Base-by-base conservation (phyloP, 164 flowering plant species). In the Tetracentron sinense region DNA sequence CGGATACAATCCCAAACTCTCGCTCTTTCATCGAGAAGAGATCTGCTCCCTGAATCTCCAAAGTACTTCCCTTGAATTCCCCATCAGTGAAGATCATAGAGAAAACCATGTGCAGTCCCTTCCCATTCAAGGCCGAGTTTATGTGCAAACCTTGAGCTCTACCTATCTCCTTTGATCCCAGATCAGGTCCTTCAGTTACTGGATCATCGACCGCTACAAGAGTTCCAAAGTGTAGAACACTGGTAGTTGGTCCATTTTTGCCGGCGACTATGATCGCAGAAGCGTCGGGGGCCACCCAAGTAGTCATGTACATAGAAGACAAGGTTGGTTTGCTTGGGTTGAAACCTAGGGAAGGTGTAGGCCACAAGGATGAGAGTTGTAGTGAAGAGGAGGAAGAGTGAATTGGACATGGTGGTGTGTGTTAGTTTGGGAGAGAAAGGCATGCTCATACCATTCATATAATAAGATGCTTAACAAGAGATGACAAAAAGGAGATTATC, bases 21-120 rank as follows among this genome's bases (percentile, higher is more conserved):
- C 75, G 57, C 54, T 75, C 65, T 63, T 72, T 31, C 73, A 65
- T 54, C 33, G 55, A 7, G 29, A 71, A 75, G 7, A 65, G 4
- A 65, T 75, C 78, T n/a, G 73, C 56, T 12, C 78, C 78, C 49
- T 75, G 78, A 58, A 75, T 75, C 58, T 75, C 75, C 75, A 75
- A 54, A 2, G 54, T 68, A 35, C 75, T 75, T 35, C 78, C 78
- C 22, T 71, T 72, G 29, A 53, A 72, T n/a, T 60, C 42, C 38
- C 78, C 75, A n/a, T 75, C 75, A 27, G 75, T 75, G 59, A 75
- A 72, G 6, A 75, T 60, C 55, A 75, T 58, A 10, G 75, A 71
- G 51, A 75, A 75, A 5, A 61, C 70, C 71, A 75, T 21, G 51
- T 75, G 53, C 58, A 68, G 26, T 16, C 56, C 78, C 42, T 72